Evolutionary conservation across 805 yeast species (phyloP).

Genomic region (Brettanomyces nanus): DNA sequence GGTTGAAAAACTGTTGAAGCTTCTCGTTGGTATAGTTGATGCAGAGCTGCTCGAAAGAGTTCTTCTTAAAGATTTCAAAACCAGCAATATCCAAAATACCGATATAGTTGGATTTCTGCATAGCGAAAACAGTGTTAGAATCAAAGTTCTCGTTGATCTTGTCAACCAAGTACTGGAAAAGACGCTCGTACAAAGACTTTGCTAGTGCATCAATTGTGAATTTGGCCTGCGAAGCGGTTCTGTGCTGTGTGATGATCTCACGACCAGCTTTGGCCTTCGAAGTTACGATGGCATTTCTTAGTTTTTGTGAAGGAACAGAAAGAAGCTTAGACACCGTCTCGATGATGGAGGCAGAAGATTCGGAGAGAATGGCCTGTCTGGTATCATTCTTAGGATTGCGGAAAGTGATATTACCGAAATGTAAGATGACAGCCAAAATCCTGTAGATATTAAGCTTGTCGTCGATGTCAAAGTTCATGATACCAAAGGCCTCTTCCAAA

Average conservation of each 20-base stretch:
- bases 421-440: constrained; percentile 68
- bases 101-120: constrained; percentile 33
- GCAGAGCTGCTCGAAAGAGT: constrained; percentile 54
- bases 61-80: constrained; percentile 49
- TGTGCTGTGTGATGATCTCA: constrained; percentile 74
- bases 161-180: constrained; percentile 70
- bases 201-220: constrained; percentile 81
- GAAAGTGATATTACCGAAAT: constrained; percentile 79
- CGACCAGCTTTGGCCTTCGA: constrained; percentile 90
- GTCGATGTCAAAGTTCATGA: constrained; percentile 56
- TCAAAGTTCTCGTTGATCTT: constrained; percentile 62
- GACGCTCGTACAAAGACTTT: constrained; percentile 74
- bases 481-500: constrained; percentile 58
- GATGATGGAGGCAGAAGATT: constrained; percentile 38
- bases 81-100: constrained; percentile 59
- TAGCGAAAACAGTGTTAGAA: constrained; percentile 8
- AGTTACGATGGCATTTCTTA: constrained; percentile 52
- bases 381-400: constrained; percentile 44
- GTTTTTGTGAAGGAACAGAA: constrained; percentile 45
- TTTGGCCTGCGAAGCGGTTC: constrained; percentile 72
- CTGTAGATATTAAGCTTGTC: constrained; percentile 55
- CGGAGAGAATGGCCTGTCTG: constrained; percentile 67
- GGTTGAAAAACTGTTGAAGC: constrained; percentile 53
- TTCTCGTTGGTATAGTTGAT: constrained; percentile 56
- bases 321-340: constrained; percentile 49